These are phyloP conservation scores for Aspergillus sp. DNA, from an alignment of 2,329 filamentous ascomycete genomes.

Conservation along the genomic window DNA sequence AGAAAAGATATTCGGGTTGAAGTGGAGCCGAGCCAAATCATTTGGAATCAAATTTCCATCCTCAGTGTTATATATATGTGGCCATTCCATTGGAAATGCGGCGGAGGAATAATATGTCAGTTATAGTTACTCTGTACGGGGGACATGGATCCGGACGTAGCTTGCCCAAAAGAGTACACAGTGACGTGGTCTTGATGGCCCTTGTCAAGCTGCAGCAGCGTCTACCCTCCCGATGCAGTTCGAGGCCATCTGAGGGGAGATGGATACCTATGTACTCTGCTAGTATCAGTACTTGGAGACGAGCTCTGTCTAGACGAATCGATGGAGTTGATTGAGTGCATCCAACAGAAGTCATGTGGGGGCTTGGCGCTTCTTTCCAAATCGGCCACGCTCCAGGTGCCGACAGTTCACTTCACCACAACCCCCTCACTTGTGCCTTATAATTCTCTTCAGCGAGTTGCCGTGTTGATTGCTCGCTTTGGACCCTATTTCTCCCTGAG, in stretches of 20 bases:
- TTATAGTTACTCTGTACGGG: neutral
- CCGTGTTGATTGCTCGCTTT: neutral
- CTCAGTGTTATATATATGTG: neutral
- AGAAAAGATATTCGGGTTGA: neutral
- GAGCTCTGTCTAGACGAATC: neutral
- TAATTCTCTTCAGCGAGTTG: neutral
- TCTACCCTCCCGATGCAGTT: neutral
- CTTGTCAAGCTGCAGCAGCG: neutral
- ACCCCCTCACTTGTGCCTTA: neutral
- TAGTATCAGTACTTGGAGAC: too few species aligned
- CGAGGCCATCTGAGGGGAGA: neutral
- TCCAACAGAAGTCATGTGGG: neutral
- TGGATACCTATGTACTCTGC: neutral
- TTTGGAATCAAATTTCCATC: neutral
- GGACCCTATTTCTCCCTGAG: neutral
- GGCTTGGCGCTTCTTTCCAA: slow-evolving; percentile 3
- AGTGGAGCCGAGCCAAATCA: neutral
- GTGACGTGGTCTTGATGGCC: neutral
- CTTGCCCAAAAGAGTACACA: slow-evolving; percentile 4
- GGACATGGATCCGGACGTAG: neutral
- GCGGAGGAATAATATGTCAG: neutral
- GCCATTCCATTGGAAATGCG: neutral
- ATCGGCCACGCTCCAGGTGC: slow-evolving; percentile 3
- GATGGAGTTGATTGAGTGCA: neutral
- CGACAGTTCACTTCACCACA: neutral